Percentiles rank a stretch among this genome's conserved stretches.
Conservation (phyloP, 306 rosid genomes). For the Quillaja saponaria region DNA sequence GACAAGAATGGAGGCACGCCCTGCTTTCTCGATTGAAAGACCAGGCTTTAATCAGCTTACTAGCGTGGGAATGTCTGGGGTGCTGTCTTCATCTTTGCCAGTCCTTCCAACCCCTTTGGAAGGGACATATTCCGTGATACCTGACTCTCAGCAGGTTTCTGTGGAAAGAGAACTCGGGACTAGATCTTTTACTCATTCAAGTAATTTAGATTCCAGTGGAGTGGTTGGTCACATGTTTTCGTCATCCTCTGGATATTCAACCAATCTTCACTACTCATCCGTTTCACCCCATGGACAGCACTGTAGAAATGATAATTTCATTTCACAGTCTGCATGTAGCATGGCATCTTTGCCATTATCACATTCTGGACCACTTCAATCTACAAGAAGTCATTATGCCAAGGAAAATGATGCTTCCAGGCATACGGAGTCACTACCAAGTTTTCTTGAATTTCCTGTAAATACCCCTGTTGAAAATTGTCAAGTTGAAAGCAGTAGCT, state of each 20-base stretch:
- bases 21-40: slow-evolving; percentile 60
- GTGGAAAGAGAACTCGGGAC: slow-evolving; percentile 59
- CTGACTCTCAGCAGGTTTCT: slow-evolving; percentile 63
- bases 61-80: slow-evolving; percentile 65
- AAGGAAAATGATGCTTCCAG: slow-evolving; percentile 66
- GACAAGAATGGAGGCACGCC: slow-evolving; percentile 76
- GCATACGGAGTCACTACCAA: slow-evolving; percentile 69
- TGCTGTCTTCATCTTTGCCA: slow-evolving; percentile 60
- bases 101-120: slow-evolving; percentile 57
- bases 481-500: slow-evolving; percentile 65
- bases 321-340: slow-evolving; percentile 55
- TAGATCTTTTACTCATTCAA: slow-evolving; percentile 51
- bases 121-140: slow-evolving; percentile 65
- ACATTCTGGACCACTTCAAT: slow-evolving; percentile 47
- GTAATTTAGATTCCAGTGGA: slow-evolving; percentile 63
- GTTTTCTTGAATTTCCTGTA: slow-evolving; percentile 70
- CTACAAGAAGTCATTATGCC: slow-evolving; percentile 53
- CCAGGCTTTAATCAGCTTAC: slow-evolving; percentile 63
- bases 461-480: slow-evolving; percentile 59
- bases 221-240: slow-evolving; percentile 85
- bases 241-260: slow-evolving; percentile 76
- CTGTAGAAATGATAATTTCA: slow-evolving; percentile 53
- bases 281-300: slow-evolving; percentile 60
- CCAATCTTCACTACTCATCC: slow-evolving; percentile 82
- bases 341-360: slow-evolving; percentile 50